A percentile compares a stretch with the other conserved stretches of the same genome.
These are phyloP conservation scores for Tolypocladium nubicola DNA, from an alignment of 2,329 filamentous ascomycete genomes.

Conservation along the genomic window DNA sequence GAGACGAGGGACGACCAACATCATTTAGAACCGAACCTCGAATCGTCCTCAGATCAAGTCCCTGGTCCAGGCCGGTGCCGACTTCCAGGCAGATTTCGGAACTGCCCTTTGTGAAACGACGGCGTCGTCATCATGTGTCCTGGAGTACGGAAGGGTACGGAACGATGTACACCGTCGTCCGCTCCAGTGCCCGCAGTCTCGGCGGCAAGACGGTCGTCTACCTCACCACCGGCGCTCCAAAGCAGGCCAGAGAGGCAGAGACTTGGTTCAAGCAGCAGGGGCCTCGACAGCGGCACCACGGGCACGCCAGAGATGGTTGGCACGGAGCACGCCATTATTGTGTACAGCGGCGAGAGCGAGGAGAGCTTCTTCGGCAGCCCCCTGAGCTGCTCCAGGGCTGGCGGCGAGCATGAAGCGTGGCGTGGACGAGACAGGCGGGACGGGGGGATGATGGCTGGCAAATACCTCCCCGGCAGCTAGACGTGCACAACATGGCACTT, in stretches of 20 bases:
- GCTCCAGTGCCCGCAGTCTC: conserved; percentile 2
- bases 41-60: too few species aligned
- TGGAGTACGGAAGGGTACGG: conserved; percentile 16
- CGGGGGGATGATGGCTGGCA: conserved; percentile 1
- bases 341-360: conserved; percentile 12
- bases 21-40: too few species aligned
- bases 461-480: background rate
- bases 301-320: conserved; percentile 16
- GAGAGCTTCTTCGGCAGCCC: conserved; percentile 1
- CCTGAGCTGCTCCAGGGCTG: background rate
- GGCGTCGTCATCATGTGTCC: conserved; percentile 11
- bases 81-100: too few species aligned
- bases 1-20: too few species aligned
- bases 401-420: conserved; percentile 5
- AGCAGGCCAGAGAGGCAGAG: conserved; percentile 6
- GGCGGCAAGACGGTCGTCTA: conserved; percentile 15
- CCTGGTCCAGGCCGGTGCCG: too few species aligned
- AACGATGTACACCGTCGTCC: conserved; percentile 5
- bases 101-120: too few species aligned
- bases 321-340: conserved; percentile 9
- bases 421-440: conserved; percentile 6
- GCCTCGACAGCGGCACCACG: conserved; percentile 19
- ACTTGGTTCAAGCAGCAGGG: conserved; percentile 4
- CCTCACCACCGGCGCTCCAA: conserved; percentile 10
- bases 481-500: background rate